Percentiles rank a stretch among this genome's conserved stretches.
These are phyloP conservation scores for Saturnispora saitoi DNA, from an alignment of 805 yeast genomes.

Conservation along the genomic window DNA sequence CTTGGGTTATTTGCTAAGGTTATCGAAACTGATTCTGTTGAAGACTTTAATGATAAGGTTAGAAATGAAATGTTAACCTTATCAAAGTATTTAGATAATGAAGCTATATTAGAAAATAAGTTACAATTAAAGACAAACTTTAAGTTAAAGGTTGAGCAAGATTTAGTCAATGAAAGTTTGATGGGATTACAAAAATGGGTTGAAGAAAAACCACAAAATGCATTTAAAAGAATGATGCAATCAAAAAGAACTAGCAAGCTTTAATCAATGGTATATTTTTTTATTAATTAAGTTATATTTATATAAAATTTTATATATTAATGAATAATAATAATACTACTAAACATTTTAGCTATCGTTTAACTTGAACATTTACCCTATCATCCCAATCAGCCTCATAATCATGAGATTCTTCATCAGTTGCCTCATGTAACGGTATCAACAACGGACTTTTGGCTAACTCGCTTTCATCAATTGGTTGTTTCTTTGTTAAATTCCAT, in stretches of 20 bases:
- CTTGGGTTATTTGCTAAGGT: constrained; percentile 58
- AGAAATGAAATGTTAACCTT: constrained; percentile 28
- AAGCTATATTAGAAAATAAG: constrained; percentile 39
- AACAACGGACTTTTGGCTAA: constrained; percentile 20
- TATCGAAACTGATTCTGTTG: constrained; percentile 31
- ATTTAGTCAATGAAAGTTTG: constrained; percentile 58
- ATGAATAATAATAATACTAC: background rate
- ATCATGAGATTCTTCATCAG: constrained; percentile 45
- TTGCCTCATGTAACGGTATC: constrained; percentile 39
- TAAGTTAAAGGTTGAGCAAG: constrained; percentile 32
- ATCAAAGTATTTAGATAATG: constrained; percentile 37
- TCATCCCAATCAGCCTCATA: constrained; percentile 48
- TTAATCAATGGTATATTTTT: constrained; percentile 19
- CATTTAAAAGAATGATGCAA: constrained; percentile 22
- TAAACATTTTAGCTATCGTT: constrained; percentile 29
- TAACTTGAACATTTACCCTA: constrained; percentile 19
- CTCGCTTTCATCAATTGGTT: constrained; percentile 21
- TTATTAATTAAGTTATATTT: background rate
- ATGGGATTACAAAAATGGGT: constrained; percentile 66
- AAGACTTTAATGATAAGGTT: constrained; percentile 37
- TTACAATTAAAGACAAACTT: constrained; percentile 30
- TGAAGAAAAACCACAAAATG: constrained; percentile 61
- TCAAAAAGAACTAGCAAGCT: constrained; percentile 11
- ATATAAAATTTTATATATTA: background rate
- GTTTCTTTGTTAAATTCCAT: constrained; percentile 32